Percentiles rank a stretch among this genome's conserved stretches.
Conservation (phyloP, 1,139 yeast species). For the Blastobotrys persicus region DNA sequence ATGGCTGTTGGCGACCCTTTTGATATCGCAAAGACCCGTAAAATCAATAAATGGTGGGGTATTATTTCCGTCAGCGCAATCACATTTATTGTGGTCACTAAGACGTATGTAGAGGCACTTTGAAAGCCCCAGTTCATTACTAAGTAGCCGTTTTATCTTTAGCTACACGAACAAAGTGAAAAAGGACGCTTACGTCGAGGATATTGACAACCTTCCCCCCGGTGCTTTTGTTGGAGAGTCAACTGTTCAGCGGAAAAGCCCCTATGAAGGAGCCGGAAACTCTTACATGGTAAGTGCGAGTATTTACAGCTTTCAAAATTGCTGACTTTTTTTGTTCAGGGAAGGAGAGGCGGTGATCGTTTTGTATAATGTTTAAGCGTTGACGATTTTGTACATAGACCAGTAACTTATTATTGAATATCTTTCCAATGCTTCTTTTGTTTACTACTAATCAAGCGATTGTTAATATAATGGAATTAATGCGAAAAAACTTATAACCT, state of each 20-base stretch:
- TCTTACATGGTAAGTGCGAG: conserved; percentile 35
- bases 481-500: no score
- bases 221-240: conserved; percentile 38
- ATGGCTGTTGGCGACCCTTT: conserved; percentile 14
- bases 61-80: conserved; percentile 31
- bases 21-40: conserved; percentile 13
- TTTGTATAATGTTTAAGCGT: conserved; percentile 13
- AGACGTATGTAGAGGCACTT: conserved; percentile 22
- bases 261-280: conserved; percentile 41
- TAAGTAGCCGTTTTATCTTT: no score
- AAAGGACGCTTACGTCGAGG: conserved; percentile 21
- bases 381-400: conserved; percentile 14
- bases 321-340: conserved; percentile 17
- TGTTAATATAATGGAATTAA: not conserved
- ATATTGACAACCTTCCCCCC: conserved; percentile 31
- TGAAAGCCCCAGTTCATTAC: no score
- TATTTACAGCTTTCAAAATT: not conserved
- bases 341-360: conserved; percentile 29
- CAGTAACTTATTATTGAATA: conserved; percentile 1
- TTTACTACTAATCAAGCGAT: no score
- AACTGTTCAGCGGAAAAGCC: conserved; percentile 35
- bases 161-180: conserved; percentile 6
- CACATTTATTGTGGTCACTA: conserved; percentile 21
- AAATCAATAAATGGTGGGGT: conserved; percentile 35
- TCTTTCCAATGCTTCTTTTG: conserved; percentile 1